Conservation (phyloP, 2,329 filamentous ascomycete genomes). For the Pseudofabraea citricarpa region DNA sequence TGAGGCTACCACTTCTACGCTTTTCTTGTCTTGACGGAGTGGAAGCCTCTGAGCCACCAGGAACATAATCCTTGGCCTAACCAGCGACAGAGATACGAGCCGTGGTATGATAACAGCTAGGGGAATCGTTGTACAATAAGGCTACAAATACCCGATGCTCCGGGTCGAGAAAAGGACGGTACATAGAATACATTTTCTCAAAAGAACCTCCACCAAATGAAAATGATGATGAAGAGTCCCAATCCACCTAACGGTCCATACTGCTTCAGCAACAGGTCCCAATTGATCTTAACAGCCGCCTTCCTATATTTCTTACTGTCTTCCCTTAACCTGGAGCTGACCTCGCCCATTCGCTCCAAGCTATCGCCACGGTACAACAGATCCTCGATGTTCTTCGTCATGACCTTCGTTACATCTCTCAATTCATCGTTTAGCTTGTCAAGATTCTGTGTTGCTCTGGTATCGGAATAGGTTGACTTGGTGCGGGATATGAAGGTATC, state of each 20-base stretch:
- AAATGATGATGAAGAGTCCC: conserved; percentile 75
- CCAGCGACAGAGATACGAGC: too few relatives aligned
- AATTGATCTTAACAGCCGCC: conserved; percentile 94
- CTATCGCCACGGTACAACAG: conserved; percentile 91
- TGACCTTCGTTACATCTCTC: conserved; percentile 95
- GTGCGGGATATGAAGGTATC: conserved; percentile 94
- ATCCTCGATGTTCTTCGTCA: conserved; percentile 99
- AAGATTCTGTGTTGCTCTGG: conserved; percentile 84
- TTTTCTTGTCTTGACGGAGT: too few relatives aligned
- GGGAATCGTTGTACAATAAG: too few relatives aligned
- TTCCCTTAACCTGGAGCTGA: conserved; percentile 79
- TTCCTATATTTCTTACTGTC: conserved; percentile 92
- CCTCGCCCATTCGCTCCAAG: conserved; percentile 94
- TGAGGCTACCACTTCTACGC: too few relatives aligned
- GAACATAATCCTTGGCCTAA: too few relatives aligned
- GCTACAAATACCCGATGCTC: too few relatives aligned
- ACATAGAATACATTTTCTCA: too few relatives aligned
- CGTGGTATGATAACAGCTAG: too few relatives aligned
- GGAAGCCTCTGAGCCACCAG: too few relatives aligned
- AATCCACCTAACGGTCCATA: conserved; percentile 87
- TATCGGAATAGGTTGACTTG: conserved; percentile 90
- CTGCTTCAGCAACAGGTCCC: conserved; percentile 94
- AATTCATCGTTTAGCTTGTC: conserved; percentile 96
- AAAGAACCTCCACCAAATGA: conserved; percentile 93
- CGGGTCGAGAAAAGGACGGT: too few relatives aligned